Conservation (phyloP, 2,329 filamentous ascomycete species). For the Trichoderma semiorbis region DNA sequence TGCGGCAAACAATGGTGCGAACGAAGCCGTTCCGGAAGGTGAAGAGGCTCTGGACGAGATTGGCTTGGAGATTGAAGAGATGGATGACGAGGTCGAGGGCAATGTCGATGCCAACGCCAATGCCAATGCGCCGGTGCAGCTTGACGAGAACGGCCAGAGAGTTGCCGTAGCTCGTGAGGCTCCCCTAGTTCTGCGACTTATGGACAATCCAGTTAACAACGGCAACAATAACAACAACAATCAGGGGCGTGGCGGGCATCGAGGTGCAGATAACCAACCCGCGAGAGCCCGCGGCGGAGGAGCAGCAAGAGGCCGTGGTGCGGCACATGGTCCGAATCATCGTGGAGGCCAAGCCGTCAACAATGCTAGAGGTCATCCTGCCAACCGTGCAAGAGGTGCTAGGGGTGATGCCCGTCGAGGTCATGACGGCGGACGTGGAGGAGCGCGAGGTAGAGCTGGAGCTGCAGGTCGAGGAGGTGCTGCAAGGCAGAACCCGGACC, state of each 20-base stretch:
- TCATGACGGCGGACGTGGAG: slow-evolving; percentile 13
- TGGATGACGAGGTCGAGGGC: slow-evolving; percentile 8
- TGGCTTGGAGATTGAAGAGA: slow-evolving; percentile 20
- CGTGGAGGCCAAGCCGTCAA: slow-evolving; percentile 4
- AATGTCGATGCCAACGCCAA: slow-evolving; percentile 32
- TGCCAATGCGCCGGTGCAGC: slow-evolving; percentile 25
- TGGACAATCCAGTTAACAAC: slow-evolving; percentile 33
- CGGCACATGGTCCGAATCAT: background rate
- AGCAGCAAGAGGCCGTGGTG: slow-evolving; percentile 10
- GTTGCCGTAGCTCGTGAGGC: slow-evolving; percentile 53
- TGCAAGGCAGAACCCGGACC: background rate
- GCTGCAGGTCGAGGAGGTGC: slow-evolving; percentile 19
- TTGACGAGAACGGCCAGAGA: slow-evolving; percentile 30
- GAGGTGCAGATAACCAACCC: slow-evolving; percentile 2
- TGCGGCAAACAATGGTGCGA: background rate
- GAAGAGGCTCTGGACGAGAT: background rate
- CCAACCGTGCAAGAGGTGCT: slow-evolving; percentile 10
- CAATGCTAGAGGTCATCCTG: slow-evolving; percentile 3
- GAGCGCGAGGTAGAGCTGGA: slow-evolving; percentile 15
- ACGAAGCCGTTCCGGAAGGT: background rate
- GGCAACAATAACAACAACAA: background rate
- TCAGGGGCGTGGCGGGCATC: slow-evolving; percentile 24
- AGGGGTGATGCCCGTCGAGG: slow-evolving; percentile 10
- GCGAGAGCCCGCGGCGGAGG: background rate
- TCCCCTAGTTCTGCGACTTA: slow-evolving; percentile 54